phyloP scores from a whole-genome alignment of 768 basidiomycete species.

The Amyloporia xantha region DNA sequence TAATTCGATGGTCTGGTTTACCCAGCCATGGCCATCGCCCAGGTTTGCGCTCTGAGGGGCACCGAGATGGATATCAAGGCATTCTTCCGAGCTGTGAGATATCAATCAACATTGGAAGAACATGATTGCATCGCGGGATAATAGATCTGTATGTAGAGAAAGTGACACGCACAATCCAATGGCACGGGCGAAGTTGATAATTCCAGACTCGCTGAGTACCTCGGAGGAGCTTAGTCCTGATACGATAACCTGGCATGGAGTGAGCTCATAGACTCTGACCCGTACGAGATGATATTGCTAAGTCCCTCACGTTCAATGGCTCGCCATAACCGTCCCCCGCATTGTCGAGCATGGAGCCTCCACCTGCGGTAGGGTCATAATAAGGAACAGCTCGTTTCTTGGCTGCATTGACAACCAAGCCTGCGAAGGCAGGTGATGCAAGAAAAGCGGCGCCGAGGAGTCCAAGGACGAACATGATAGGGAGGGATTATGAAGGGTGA shows the following conservation, averaged over 20 bases:
- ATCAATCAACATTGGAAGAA: too few relatives aligned
- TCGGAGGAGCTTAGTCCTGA: slow-evolving; percentile 53
- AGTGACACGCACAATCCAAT: slow-evolving; percentile 63
- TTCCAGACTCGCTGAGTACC: slow-evolving; percentile 49
- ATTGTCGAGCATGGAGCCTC: slow-evolving; percentile 37
- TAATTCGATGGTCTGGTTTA: slow-evolving; percentile 39
- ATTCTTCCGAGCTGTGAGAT: slow-evolving; percentile 34
- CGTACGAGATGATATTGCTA: background rate
- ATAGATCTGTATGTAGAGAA: too few relatives aligned
- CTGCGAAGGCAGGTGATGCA: background rate
- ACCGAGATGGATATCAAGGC: slow-evolving; percentile 30
- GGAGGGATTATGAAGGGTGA: too few relatives aligned
- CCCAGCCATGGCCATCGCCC: slow-evolving; percentile 41
- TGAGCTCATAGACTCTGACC: background rate
- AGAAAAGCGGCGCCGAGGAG: background rate
- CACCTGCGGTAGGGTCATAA: slow-evolving; percentile 27
- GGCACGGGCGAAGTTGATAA: slow-evolving; percentile 53
- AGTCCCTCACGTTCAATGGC: slow-evolving; percentile 39
- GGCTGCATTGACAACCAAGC: background rate
- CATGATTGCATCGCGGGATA: too few relatives aligned
- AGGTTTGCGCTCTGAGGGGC: slow-evolving; percentile 37
- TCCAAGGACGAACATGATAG: background rate
- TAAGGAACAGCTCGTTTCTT: slow-evolving; percentile 20
- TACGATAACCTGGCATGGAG: slow-evolving; percentile 45
- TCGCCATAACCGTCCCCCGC: slow-evolving; percentile 34